Base-by-base conservation (phyloP, 768 basidiomycete genomes). In the Rhodosporidiobolus odoratus region DNA sequence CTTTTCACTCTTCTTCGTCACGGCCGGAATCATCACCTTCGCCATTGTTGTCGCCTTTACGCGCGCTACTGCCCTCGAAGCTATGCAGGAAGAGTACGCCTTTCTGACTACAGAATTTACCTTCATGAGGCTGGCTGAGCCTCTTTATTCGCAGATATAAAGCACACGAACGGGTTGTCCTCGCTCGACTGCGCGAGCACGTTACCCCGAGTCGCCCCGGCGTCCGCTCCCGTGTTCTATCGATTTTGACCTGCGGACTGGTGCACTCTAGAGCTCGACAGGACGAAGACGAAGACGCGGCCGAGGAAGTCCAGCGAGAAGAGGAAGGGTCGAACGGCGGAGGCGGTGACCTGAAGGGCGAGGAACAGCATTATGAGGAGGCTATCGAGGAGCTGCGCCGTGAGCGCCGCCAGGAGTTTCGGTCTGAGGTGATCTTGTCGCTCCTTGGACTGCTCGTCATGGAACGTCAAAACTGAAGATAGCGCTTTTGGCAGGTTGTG, bases 1-100 rank as follows among this genome's bases (percentile, higher is more conserved):
- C 16, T 45, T 67, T 32, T 53, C 54, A 12, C 17, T 72, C 58
- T 12, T 61, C 35, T 65, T 34, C 62, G 60, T 60, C 52, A 38
- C 59, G 10, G 5, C 43, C 35, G 71, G 66, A 2, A 68, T 72
- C 41, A 17, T 72, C 21, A 25, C 34, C 0, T 72, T 72, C 52
- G 66, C 71, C 3, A 63, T 72, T n/a, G 52, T 72, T 19, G 53
- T 72, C 43, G 45, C 66, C 16, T 72, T 72, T 53, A 61, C 52
- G 1, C 47, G 66, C 3, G 57, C 62, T 0, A 72, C 61, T 0
- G 71, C 66, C 0, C 66, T 72, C 23, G 71, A 72, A 34, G 71
- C 66, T 12, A 53, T 72, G 23, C 35, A 67, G 35, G 52, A 65
- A 37, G 8, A 67, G 62, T 71, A 58, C 61, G 65, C 30, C 6